Conservation (phyloP, 164 flowering plant species). For the Sedum album region DNA sequence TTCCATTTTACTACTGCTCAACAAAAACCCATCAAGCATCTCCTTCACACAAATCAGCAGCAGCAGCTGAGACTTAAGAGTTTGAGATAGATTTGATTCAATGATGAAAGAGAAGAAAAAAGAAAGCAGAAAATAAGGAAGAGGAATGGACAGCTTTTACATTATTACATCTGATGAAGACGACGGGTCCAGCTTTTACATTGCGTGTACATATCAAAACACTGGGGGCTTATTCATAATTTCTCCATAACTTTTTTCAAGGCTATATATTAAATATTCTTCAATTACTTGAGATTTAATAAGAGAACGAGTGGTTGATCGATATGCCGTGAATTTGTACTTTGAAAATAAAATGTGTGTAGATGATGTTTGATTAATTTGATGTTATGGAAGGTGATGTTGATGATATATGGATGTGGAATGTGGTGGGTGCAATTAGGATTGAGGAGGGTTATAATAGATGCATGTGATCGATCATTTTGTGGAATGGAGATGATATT, state of each 20-base stretch:
- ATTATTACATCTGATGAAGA: too few species aligned
- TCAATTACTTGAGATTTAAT: too few species aligned
- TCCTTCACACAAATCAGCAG: neutral
- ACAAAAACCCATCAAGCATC: too few species aligned
- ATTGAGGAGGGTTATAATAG: neutral
- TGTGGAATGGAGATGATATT: neutral
- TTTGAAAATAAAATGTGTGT: too few species aligned
- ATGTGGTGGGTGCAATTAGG: neutral
- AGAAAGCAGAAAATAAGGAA: neutral
- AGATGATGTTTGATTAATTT: neutral
- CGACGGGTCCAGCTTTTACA: too few species aligned
- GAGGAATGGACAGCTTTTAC: neutral
- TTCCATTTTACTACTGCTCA: too few species aligned
- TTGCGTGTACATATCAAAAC: too few species aligned
- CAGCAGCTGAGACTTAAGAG: neutral
- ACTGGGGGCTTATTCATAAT: too few species aligned
- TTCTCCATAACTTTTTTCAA: too few species aligned
- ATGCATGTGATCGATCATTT: neutral
- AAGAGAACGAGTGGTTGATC: too few species aligned
- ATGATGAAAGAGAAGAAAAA: neutral
- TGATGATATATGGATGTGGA: neutral
- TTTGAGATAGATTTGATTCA: neutral
- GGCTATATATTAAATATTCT: too few species aligned
- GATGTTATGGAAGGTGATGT: neutral
- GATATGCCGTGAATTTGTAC: too few species aligned